phyloP scores from a whole-genome alignment of 2,329 filamentous ascomycete genomes.

The Alternaria sp. region DNA sequence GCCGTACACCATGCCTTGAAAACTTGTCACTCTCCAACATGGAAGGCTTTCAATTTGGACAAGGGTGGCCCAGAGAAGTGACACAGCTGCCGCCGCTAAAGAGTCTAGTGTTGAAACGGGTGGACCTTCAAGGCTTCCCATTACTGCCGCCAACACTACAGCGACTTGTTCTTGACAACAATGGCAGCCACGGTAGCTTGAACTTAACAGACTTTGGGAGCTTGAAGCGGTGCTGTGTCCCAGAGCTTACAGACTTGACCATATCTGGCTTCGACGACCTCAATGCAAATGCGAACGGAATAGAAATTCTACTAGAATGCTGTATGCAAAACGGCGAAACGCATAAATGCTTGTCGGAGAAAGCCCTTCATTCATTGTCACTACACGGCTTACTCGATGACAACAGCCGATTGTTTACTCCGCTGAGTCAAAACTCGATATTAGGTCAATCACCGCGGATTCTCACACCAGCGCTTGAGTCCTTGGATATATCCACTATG shows the following conservation, averaged over 20 bases:
- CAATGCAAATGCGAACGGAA: background rate
- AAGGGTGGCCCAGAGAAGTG: slow-evolving; percentile 6
- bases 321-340: slow-evolving; percentile 1
- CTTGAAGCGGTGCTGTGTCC: background rate
- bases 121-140: slow-evolving; percentile 7
- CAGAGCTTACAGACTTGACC: slow-evolving; percentile 28
- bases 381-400: background rate
- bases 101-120: slow-evolving; percentile 22
- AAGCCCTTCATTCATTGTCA: slow-evolving; percentile 10
- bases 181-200: background rate
- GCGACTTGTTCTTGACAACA: slow-evolving; percentile 17
- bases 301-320: slow-evolving; percentile 26
- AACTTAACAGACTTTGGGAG: background rate
- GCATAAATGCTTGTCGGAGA: background rate
- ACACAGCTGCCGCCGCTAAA: slow-evolving; percentile 13
- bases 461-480: slow-evolving; percentile 28
- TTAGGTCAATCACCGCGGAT: slow-evolving; percentile 31
- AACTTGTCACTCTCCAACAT: slow-evolving; percentile 23
- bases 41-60: background rate
- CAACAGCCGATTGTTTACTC: background rate
- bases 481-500: slow-evolving; percentile 26
- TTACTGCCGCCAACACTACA: slow-evolving; percentile 28
- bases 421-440: slow-evolving; percentile 8
- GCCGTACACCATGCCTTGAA: slow-evolving; percentile 25
- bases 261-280: slow-evolving; percentile 22